A percentile compares a stretch with the other conserved stretches of the same genome.
These are phyloP conservation scores for Phialophora tarda DNA, from an alignment of 2,329 filamentous ascomycete genomes.

Conservation along the genomic window DNA sequence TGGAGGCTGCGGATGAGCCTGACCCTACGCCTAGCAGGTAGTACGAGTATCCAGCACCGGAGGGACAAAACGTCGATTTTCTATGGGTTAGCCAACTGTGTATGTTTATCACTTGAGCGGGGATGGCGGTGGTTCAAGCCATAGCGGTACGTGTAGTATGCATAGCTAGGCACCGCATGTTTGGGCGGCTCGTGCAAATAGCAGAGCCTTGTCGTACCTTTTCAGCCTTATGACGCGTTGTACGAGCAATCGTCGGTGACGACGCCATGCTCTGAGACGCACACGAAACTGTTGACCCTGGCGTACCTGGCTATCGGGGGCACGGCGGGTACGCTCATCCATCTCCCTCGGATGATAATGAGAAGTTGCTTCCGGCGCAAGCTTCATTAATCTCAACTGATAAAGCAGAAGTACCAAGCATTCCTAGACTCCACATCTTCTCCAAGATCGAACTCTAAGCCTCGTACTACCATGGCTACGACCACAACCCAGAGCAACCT, in stretches of 20 bases:
- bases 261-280: background rate
- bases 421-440: slow-evolving; percentile 1
- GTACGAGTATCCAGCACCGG: slow-evolving; percentile 12
- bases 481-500: slow-evolving; percentile 31
- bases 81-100: slow-evolving; percentile 11
- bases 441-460: background rate
- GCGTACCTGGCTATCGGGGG: background rate
- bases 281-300: background rate
- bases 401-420: background rate
- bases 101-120: slow-evolving; percentile 15
- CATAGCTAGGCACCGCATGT: background rate
- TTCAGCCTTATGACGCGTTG: slow-evolving; percentile 22
- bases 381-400: background rate
- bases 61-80: slow-evolving; percentile 5
- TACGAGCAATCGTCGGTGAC: background rate
- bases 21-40: slow-evolving; percentile 28
- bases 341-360: background rate
- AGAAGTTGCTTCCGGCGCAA: background rate
- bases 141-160: background rate
- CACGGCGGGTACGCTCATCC: background rate
- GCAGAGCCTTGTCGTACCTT: background rate
- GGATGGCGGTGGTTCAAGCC: background rate
- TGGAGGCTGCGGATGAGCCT: slow-evolving; percentile 80
- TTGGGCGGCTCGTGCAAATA: background rate
- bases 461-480: slow-evolving; percentile 22